A percentile compares a stretch with the other conserved stretches of the same genome.
phyloP scores from a whole-genome alignment of 306 rosid species.

The Dryas alaskensis region DNA sequence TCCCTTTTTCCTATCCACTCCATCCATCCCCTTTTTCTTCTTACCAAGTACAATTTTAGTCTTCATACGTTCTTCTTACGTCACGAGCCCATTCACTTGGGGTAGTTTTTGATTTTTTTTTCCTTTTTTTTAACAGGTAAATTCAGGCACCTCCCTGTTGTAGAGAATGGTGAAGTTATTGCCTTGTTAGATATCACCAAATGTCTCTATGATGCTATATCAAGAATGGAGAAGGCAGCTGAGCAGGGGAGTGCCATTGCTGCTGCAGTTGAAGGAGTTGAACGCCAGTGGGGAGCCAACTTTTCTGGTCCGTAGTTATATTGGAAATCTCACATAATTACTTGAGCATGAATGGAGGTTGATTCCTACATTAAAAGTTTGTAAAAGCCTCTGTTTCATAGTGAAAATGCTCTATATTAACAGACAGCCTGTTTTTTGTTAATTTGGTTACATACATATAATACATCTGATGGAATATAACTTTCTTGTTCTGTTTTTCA shows the following conservation, averaged over 20 bases:
- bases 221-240: constrained; percentile 89
- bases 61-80: not conserved
- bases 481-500: constrained; percentile 17
- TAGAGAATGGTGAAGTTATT: constrained; percentile 91
- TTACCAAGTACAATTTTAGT: not conserved
- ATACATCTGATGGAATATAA: not conserved
- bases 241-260: constrained; percentile 92
- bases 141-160: constrained; percentile 98
- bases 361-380: constrained; percentile 6
- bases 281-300: constrained; percentile 73
- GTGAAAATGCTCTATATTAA: not conserved
- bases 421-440: not conserved
- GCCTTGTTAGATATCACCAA: constrained; percentile 89
- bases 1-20: no score
- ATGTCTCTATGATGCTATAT: constrained; percentile 94
- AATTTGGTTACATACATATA: not conserved
- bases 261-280: constrained; percentile 87
- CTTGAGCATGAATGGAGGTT: constrained; percentile 22
- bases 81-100: not conserved
- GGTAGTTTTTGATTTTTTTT: not conserved
- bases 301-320: constrained; percentile 52
- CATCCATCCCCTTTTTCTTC: no score
- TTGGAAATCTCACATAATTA: constrained; percentile 10
- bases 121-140: constrained; percentile 53
- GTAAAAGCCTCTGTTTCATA: not conserved